Conservation (phyloP, 164 flowering plant species). For the Aristolochia californica region DNA sequence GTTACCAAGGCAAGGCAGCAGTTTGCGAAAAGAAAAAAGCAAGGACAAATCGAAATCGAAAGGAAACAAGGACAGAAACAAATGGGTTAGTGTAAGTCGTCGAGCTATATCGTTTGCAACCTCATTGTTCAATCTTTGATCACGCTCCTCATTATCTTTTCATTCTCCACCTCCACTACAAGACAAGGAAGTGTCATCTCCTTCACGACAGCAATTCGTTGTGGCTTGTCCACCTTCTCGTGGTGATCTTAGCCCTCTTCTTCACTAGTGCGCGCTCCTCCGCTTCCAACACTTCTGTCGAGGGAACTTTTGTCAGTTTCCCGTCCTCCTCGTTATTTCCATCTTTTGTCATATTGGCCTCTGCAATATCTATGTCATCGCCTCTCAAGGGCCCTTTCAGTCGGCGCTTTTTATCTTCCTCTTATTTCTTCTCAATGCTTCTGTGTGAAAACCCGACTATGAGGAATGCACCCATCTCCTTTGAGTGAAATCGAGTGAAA, state of each 20-base stretch:
- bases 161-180: conserved; percentile 39
- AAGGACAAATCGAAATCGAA: no score
- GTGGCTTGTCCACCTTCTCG: conserved; percentile 47
- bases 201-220: conserved; percentile 35
- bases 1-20: no score
- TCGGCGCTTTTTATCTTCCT: conserved; percentile 50
- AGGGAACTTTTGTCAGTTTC: conserved; percentile 5
- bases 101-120: no score
- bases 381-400: conserved; percentile 48
- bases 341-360: conserved; percentile 19
- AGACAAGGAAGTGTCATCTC: conserved; percentile 11
- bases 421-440: conserved; percentile 43
- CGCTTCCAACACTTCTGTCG: conserved; percentile 26
- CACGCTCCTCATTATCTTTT: no score
- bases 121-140: no score
- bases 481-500: no score
- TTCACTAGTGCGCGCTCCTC: conserved; percentile 43
- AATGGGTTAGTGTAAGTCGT: no score
- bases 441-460: conserved; percentile 24
- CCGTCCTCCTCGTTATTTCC: conserved; percentile 14
- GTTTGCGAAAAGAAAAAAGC: no score
- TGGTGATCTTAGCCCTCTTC: conserved; percentile 28
- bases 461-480: conserved; percentile 4
- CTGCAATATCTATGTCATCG: conserved; percentile 41
- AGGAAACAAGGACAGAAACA: no score